phyloP scores from a whole-genome alignment of 768 basidiomycete genomes.

The Tylopilus sp. region DNA sequence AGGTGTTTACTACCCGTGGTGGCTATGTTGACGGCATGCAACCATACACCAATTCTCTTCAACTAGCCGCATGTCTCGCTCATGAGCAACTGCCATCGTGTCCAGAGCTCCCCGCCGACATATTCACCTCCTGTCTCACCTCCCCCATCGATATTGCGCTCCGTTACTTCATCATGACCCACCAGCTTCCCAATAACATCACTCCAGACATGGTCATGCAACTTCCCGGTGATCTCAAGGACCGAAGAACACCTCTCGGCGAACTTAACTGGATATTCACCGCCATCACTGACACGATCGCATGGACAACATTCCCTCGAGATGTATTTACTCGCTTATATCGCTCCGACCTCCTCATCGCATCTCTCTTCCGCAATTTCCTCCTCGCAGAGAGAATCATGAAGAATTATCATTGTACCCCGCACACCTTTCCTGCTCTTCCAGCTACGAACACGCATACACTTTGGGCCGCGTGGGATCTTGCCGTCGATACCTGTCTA shows the following conservation, averaged over 20 bases:
- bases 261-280: constrained; percentile 99
- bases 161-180: constrained; percentile 89
- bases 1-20: constrained; percentile 53
- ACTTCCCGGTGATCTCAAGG: constrained; percentile 94
- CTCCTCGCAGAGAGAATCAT: constrained; percentile 96
- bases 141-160: constrained; percentile 98
- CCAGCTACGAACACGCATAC: constrained; percentile 96
- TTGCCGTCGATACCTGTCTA: constrained; percentile 91
- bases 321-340: constrained; percentile 93
- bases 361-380: constrained; percentile 96
- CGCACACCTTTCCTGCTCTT: constrained; percentile 86
- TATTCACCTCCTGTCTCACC: constrained; percentile 97
- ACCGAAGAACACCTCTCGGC: constrained; percentile 91
- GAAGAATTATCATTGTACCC: constrained; percentile 97
- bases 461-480: constrained; percentile 97
- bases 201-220: constrained; percentile 90
- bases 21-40: constrained; percentile 58
- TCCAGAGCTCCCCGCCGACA: constrained; percentile 94
- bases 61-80: constrained; percentile 91
- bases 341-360: constrained; percentile 92
- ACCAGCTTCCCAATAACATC: constrained; percentile 76
- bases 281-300: constrained; percentile 97
- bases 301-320: constrained; percentile 95
- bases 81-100: constrained; percentile 91
- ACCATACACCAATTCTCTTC: constrained; percentile 83